A percentile compares a stretch with the other conserved stretches of the same genome.
Conservation (phyloP, 2,329 filamentous ascomycete species). For the Shiraia sp. region DNA sequence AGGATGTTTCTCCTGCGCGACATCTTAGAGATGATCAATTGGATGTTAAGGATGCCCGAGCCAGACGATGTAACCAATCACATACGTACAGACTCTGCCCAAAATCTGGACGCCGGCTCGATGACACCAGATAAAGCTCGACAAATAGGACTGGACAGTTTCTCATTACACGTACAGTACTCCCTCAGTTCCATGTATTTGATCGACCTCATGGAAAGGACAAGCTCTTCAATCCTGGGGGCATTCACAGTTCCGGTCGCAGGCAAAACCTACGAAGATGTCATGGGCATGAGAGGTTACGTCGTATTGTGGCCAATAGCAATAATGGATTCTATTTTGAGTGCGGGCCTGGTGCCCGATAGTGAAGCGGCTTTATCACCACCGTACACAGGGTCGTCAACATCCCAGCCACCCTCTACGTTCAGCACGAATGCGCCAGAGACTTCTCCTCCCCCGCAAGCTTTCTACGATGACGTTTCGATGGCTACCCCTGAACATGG, state of each 20-base stretch:
- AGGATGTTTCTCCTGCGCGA: slow-evolving; percentile 34
- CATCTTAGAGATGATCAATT: slow-evolving; percentile 35
- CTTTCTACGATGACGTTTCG: slow-evolving; percentile 1
- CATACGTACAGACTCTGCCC: neutral
- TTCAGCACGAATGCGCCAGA: neutral
- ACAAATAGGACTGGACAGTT: slow-evolving; percentile 14
- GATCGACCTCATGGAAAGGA: slow-evolving; percentile 27
- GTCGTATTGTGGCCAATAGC: slow-evolving; percentile 31
- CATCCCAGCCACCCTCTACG: neutral
- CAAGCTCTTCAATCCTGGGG: slow-evolving; percentile 26
- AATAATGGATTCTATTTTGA: slow-evolving; percentile 30
- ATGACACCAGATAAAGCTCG: slow-evolving; percentile 5
- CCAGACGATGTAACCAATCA: neutral
- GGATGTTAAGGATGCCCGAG: slow-evolving; percentile 32
- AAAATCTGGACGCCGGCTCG: neutral
- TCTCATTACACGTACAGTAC: slow-evolving; percentile 19
- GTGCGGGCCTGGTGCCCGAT: slow-evolving; percentile 27
- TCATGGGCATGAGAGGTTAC: slow-evolving; percentile 34
- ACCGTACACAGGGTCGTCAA: slow-evolving; percentile 1
- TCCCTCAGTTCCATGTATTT: slow-evolving; percentile 23
- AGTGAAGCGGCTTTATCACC: neutral
- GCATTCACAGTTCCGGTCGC: slow-evolving; percentile 30
- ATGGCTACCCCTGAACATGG: neutral
- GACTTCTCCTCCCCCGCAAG: neutral
- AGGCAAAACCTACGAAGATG: slow-evolving; percentile 25